Conservation (phyloP, 2,329 filamentous ascomycete genomes). For the Penicillium sp. region DNA sequence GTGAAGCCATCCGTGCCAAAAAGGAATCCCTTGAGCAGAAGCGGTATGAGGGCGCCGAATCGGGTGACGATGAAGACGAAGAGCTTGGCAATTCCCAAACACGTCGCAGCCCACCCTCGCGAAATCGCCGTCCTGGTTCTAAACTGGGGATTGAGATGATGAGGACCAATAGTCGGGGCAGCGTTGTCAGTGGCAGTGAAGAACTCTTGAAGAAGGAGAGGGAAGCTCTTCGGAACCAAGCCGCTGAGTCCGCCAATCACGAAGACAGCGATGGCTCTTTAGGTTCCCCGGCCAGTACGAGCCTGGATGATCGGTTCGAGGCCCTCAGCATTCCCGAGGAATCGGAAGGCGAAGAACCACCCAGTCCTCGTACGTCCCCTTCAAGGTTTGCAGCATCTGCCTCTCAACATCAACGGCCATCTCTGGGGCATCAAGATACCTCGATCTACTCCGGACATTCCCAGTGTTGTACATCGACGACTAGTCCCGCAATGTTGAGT, state of each 20-base stretch:
- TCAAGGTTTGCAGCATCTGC: not conserved
- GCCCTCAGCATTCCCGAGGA: constrained; percentile 39
- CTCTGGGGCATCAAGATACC: constrained; percentile 19
- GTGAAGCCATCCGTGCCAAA: constrained; percentile 72
- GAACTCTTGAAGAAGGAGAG: constrained; percentile 39
- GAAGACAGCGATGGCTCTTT: constrained; percentile 26
- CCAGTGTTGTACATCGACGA: constrained; percentile 1
- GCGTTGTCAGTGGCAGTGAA: constrained; percentile 56
- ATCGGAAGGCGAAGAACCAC: constrained; percentile 32
- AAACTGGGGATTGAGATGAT: constrained; percentile 97
- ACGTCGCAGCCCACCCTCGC: constrained; percentile 53
- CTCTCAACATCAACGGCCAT: constrained; percentile 14
- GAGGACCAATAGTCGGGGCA: constrained; percentile 92
- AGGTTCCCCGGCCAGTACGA: constrained; percentile 25
- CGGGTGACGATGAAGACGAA: constrained; percentile 92
- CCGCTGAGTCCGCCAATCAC: constrained; percentile 22
- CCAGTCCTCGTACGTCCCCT: constrained; percentile 26
- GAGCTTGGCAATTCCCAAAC: constrained; percentile 66
- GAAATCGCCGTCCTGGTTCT: constrained; percentile 67
- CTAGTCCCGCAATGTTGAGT: constrained; percentile 15
- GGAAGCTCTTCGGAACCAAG: constrained; percentile 32
- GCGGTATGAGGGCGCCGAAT: constrained; percentile 73
- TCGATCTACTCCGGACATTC: constrained; percentile 22
- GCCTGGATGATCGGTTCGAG: constrained; percentile 35
- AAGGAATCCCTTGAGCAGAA: constrained; percentile 73